These are phyloP conservation scores for Sporisorium sorghi DNA, from an alignment of 1,284 basidiomycete genomes.

Conservation along the genomic window DNA sequence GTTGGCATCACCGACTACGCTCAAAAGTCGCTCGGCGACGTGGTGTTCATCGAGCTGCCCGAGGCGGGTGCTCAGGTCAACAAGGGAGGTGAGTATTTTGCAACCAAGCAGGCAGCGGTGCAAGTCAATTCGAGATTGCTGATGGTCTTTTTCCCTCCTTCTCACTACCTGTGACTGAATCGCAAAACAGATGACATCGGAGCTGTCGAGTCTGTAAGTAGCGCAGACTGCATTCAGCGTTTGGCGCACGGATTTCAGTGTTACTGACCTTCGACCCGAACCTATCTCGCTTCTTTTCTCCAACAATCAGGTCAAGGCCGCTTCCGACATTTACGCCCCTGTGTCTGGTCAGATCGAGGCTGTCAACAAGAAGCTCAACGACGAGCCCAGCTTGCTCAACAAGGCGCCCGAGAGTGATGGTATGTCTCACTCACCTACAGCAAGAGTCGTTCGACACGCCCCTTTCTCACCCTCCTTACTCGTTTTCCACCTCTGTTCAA, in stretches of 20 bases:
- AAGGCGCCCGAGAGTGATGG: constrained; percentile 87
- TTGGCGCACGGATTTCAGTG: no score
- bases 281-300: background rate
- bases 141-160: background rate
- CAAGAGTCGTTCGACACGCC: background rate
- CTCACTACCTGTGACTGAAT: background rate
- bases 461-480: background rate
- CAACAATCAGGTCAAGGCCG: constrained; percentile 79
- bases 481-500: no score
- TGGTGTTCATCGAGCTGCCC: constrained; percentile 96
- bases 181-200: constrained; percentile 82
- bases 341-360: constrained; percentile 84
- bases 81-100: constrained; percentile 78
- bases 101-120: background rate
- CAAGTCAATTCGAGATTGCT: background rate
- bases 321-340: constrained; percentile 96
- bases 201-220: constrained; percentile 85
- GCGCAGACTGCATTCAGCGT: no score
- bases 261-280: constrained; percentile 9
- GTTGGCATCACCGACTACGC: constrained; percentile 94
- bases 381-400: constrained; percentile 85
- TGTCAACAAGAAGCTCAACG: constrained; percentile 81
- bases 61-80: constrained; percentile 77
- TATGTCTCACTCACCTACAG: constrained; percentile 70
- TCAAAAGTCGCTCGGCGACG: constrained; percentile 91